Evolutionary conservation across 371 early-diverging fungal genomes (phyloP), one percentile per base, ranked within the genome.

Genomic region (Batrachochytrium dendrobatidis): DNA sequence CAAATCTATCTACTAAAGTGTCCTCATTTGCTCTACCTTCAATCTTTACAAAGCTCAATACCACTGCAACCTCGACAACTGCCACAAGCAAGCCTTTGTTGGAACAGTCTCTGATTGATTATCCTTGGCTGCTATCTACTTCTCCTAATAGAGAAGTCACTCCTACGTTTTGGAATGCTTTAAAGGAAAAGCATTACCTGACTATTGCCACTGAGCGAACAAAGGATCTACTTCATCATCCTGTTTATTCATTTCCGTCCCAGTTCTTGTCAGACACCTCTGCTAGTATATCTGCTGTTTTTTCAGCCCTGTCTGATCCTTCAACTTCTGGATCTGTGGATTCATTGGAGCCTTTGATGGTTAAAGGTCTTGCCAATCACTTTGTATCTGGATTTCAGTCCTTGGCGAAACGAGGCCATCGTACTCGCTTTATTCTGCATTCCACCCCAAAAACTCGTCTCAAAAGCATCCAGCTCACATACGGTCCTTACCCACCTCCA

Each of bases 51-150:
- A 61, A 3, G 60, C 61, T 61, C 55, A 67, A 32, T 60, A 51
- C 68, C 60, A 67, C 32, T 29, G 3, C 49, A 25, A 24, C 49
- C 59, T 17, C 59, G 53, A 59, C 52, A 64, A 64, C 22, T 61
- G 28, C 30, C 46, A 8, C 44, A 52, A 7, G 57, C 67, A 64
- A 26, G 55, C 91, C 87, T 24, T 60, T 93, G 28, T 79, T 84
- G 67, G 85, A 83, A 34, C 74, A 89, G 51, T 44, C 15, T 15
- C 39, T 39, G 17, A 39, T 59, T n/a, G 55, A 56, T 55, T 65
- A 65, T 53, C 70, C 70, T 18, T 69, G 70, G 70, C 63, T 63
- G 33, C 63, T 65, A 20, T 45, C 46, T 63, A 55, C 53, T 5
- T 28, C 53, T 6, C 70, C 70, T 8, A 15, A 67, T 20, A 63